Percentiles rank a stretch among this genome's conserved stretches.
phyloP scores from a whole-genome alignment of 345 rosid species.

The Aquilaria malaccensis region DNA sequence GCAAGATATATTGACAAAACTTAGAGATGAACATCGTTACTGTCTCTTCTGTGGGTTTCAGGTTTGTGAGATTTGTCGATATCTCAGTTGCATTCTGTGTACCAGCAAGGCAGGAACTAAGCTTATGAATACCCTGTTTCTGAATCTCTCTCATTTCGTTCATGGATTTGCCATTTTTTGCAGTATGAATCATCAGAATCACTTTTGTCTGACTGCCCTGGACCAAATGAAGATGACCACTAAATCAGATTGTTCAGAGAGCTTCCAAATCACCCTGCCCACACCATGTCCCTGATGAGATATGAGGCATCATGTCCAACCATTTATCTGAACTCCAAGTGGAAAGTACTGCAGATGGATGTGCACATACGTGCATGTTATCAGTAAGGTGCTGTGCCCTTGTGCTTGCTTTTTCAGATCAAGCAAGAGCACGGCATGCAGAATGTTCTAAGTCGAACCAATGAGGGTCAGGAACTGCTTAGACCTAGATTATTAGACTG shows the following conservation, averaged over 20 bases:
- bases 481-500: no score
- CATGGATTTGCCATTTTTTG: constrained; percentile 16
- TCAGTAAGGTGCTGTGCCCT: no score
- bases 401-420: no score
- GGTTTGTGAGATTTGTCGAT: constrained; percentile 26
- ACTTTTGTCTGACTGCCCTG: constrained; percentile 74
- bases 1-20: constrained; percentile 54
- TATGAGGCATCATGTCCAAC: no score
- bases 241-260: constrained; percentile 2
- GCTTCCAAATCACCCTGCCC: no score
- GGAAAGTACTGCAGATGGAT: no score
- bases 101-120: background rate
- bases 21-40: constrained; percentile 68
- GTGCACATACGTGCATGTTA: no score
- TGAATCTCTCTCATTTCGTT: background rate
- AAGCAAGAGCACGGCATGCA: no score
- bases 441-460: no score
- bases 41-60: constrained; percentile 83
- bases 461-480: no score
- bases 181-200: constrained; percentile 87
- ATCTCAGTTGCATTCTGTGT: background rate
- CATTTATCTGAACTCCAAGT: no score
- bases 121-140: constrained; percentile 1
- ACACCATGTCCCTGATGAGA: no score
- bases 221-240: constrained; percentile 74